Base-by-base conservation (phyloP, 192 early-diverging fungal species). In the Podila minutissima region DNA sequence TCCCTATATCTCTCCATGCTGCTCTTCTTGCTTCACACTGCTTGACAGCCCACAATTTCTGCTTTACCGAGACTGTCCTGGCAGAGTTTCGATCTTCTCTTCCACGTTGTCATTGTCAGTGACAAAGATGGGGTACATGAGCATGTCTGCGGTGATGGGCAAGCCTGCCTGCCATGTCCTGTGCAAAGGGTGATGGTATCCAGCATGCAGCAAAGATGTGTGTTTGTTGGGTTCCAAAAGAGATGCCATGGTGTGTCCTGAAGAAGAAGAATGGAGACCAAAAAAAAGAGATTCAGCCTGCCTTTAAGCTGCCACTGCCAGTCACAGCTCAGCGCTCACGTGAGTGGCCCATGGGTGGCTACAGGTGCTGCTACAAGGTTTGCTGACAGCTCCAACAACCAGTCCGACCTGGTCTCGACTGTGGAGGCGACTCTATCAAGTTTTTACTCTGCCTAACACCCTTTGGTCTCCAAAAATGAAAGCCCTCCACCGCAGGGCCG, bases 51-150 rank as follows among this genome's bases (percentile, higher is more conserved):
- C 41, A 46, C 0, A 17, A 15, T 61, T 37, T 20, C 50, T 8
- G 50, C 26, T 28, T 60, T 83, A 92, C 90, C 95, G 91, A 82
- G 91, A 93, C 82, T 96, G 94, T 63, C 92, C 93, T 29, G 98
- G 98, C 71, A 99, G 86, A 13, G 95, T 90, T 17, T 83, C 67
- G 79, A 99, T 96, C 60, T 90, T 87, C 51, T 91, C 92, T 67
- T 91, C 85, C n/a, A 86, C 89, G 67, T 96, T 88, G 29, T 86
- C 70, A 63, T 92, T 88, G 85, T 97, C 96, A 50, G 89, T 92
- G 72, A 99, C 91, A 83, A 99, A 99, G 74, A 99, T 89, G 29
- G 98, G 98, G 85, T 92, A 98, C 87, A 98, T 94, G 58, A 99
- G 89, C 66, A 91, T 86, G 46, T 83, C 74, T 82, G 94, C 92